A percentile compares a stretch with the other conserved stretches of the same genome.
These are phyloP conservation scores for Rubroshorea leprosula DNA, from an alignment of 345 rosid genomes.

Conservation along the genomic window DNA sequence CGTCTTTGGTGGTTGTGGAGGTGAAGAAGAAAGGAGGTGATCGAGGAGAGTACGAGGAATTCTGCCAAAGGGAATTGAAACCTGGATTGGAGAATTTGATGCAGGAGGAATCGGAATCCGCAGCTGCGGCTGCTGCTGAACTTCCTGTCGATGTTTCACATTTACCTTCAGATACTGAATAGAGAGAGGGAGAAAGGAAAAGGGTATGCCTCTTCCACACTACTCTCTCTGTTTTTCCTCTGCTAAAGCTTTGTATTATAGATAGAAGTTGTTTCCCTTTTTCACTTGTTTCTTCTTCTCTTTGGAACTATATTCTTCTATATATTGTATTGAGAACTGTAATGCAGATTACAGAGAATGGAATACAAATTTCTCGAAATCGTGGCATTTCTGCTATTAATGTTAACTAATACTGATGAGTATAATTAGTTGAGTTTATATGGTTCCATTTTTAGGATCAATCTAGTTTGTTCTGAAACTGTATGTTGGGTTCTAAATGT, in stretches of 20 bases:
- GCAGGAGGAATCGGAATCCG: slow-evolving; percentile 45
- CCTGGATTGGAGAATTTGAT: slow-evolving; percentile 65
- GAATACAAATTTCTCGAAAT: slow-evolving; percentile 21
- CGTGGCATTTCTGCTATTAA: slow-evolving; percentile 19
- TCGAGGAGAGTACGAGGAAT: slow-evolving; percentile 74
- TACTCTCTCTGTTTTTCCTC: slow-evolving; percentile 1
- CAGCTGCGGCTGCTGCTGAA: slow-evolving; percentile 11
- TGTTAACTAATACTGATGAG: too few species aligned
- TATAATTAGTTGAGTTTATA: too few species aligned
- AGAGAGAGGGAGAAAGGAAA: slow-evolving; percentile 32
- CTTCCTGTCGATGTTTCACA: slow-evolving; percentile 22
- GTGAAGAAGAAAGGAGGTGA: slow-evolving; percentile 88
- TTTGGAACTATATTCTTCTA: slow-evolving; percentile 11
- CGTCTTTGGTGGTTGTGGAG: slow-evolving; percentile 68
- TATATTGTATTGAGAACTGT: slow-evolving; percentile 23
- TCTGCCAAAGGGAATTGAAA: slow-evolving; percentile 60
- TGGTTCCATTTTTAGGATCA: background rate
- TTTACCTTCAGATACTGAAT: slow-evolving; percentile 66
- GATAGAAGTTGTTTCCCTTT: background rate
- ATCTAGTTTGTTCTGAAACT: too few species aligned
- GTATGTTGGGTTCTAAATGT: too few species aligned
- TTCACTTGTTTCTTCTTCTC: background rate
- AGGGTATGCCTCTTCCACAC: slow-evolving; percentile 30
- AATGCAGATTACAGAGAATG: slow-evolving; percentile 28
- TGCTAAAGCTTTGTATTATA: slow-evolving; percentile 23